Base-by-base conservation (phyloP, 1,284 basidiomycete species). In the Ceratobasidium sp. region DNA sequence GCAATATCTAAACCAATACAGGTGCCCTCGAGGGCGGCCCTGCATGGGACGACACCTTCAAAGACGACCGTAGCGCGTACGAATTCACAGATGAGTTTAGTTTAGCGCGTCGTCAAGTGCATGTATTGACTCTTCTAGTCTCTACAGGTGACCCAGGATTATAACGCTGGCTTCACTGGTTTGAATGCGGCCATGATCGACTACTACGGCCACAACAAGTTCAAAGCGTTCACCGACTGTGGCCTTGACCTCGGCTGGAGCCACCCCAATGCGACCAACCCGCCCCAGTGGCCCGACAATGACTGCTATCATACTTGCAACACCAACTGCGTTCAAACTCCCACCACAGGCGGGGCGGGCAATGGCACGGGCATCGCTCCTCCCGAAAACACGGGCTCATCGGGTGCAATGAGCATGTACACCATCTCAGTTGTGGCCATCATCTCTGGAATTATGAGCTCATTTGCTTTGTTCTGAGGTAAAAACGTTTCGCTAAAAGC, bases 251-350 rank as follows among this genome's bases (percentile, higher is more conserved):
- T 69, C 25, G 68, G 68, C 22, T 69, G 68, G 68, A 40, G 34
- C 32, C 68, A 69, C 17, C 56, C 56, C 29, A 69, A 69, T 45
- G 68, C 68, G 1, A 50, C 42, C 45, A 69, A 69, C 57, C 45
- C 45, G 15, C 68, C 68, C 3, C 55, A 69, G n/a, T 69, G 68
- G 68, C 55, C 55, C 49, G 68, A 50, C 25, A 43, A 69, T 38
- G 68, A 69, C 43, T 69, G 68, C 35, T 69, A 69, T 32, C 68
- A 69, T 31, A 69, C 68, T 1, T 69, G 68, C 56, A 62, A 60
- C 57, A 69, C 68, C 15, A 47, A 32, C 20, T 69, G 68, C 56
- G 49, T n/a, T 20, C 32, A 67, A 47, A 15, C 49, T 35, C 34
- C 38, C 6, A 27, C 42, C 27, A 57, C 31, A 5, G 27, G 13